phyloP scores from a whole-genome alignment of 1,139 yeast genomes.

The Pichia sp. region DNA sequence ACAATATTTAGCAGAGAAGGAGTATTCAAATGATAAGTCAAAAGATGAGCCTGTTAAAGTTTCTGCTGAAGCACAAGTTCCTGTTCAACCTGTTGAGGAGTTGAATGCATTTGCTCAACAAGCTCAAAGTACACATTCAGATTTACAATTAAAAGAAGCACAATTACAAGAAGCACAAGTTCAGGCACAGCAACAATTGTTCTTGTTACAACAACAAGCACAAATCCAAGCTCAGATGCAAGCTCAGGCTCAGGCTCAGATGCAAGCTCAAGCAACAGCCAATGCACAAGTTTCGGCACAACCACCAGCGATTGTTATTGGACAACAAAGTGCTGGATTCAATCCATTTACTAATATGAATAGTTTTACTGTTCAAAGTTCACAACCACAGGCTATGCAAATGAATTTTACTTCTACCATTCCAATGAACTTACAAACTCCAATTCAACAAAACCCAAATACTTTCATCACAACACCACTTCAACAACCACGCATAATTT shows the following conservation, averaged over 20 bases:
- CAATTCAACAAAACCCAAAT: constrained; percentile 1
- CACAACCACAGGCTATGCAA: constrained; percentile 14
- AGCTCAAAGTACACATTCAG: not conserved
- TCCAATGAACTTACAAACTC: constrained; percentile 13
- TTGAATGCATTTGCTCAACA: not conserved
- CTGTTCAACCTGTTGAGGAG: constrained; percentile 20
- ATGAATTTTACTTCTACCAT: constrained; percentile 10
- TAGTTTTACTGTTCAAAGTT: constrained; percentile 18
- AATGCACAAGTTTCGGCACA: constrained; percentile 14
- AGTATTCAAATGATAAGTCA: constrained; percentile 24
- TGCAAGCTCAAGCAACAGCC: constrained; percentile 12
- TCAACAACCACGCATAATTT: constrained; percentile 14
- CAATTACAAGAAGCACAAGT: constrained; percentile 21
- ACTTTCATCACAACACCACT: constrained; percentile 10
- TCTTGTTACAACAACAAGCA: constrained; percentile 14
- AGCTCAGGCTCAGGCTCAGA: constrained; percentile 19
- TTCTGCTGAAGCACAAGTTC: constrained; percentile 18
- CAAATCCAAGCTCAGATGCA: constrained; percentile 24
- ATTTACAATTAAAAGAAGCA: constrained; percentile 1
- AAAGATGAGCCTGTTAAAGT: not conserved
- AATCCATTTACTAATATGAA: constrained; percentile 25
- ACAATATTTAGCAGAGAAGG: constrained; percentile 67
- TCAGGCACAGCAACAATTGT: constrained; percentile 24
- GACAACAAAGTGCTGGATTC: constrained; percentile 25
- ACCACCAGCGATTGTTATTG: constrained; percentile 1